Conservation (phyloP, 2,329 filamentous ascomycete genomes). For the Fusarium newnesense region DNA sequence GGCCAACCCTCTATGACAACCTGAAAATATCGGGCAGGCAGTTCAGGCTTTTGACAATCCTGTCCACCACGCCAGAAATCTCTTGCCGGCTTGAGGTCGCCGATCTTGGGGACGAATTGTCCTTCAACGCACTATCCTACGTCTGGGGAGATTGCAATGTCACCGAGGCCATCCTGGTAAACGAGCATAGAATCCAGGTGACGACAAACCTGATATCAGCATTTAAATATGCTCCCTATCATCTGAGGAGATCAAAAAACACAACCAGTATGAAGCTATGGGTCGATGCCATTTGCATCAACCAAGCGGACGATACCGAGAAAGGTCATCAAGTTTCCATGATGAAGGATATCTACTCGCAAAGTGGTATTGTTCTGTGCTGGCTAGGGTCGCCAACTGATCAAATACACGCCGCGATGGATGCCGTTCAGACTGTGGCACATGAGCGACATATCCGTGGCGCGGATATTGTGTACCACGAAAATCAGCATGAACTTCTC, state of each 20-base stretch:
- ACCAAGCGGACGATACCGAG: not conserved
- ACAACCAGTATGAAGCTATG: not conserved
- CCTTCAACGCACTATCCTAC: constrained; percentile 11
- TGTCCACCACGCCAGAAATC: not conserved
- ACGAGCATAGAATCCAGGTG: not conserved
- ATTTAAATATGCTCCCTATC: not conserved
- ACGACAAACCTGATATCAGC: not conserved
- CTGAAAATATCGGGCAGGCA: not conserved
- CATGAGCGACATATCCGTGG: not conserved
- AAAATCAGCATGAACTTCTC: not conserved
- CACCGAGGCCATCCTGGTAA: not conserved
- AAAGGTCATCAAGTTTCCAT: not conserved
- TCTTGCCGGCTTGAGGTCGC: not conserved
- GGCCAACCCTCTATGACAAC: not conserved
- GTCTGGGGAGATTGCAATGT: not conserved
- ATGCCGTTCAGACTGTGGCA: not conserved
- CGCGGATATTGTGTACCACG: not conserved
- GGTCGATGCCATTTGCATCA: constrained; percentile 7
- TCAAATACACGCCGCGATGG: not conserved
- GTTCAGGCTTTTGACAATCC: not conserved
- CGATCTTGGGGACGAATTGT: not conserved
- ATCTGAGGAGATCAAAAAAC: not conserved
- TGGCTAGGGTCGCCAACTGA: not conserved
- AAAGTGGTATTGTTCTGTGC: not conserved
- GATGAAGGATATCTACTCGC: constrained; percentile 4